Evolutionary conservation across 148 eudicot genomes (phyloP).

Genomic region (Rhododendron ferrugineum): DNA sequence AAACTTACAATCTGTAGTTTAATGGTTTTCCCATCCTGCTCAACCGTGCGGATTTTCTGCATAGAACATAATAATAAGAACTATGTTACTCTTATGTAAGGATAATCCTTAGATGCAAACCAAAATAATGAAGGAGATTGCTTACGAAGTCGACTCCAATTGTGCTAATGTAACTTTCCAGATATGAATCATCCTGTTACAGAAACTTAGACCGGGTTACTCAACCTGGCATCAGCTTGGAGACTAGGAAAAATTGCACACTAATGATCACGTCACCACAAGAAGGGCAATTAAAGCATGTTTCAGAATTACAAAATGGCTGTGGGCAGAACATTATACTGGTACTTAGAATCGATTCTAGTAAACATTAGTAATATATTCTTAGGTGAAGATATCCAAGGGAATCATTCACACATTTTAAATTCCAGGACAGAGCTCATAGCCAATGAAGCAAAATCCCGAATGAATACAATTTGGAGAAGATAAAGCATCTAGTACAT

Average conservation of each 20-base stretch:
- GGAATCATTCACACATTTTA: neutral
- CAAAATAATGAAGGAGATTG: neutral
- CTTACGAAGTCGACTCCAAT: conserved; percentile 89
- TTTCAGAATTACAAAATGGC: neutral
- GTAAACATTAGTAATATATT: neutral
- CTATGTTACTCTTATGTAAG: neutral
- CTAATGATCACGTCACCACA: neutral
- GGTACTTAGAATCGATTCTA: neutral
- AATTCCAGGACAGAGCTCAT: neutral
- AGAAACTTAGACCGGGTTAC: conserved; percentile 5
- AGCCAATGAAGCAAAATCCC: neutral
- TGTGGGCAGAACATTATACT: neutral
- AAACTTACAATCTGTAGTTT: conserved; percentile 75
- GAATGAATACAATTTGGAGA: neutral
- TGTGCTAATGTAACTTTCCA: conserved; percentile 88
- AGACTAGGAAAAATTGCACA: neutral
- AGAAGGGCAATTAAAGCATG: neutral
- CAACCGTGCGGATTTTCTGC: conserved; percentile 78
- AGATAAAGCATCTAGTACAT: neutral
- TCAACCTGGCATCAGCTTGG: neutral
- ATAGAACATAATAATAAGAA: conserved; percentile 1
- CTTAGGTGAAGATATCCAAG: neutral
- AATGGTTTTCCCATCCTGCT: conserved; percentile 73
- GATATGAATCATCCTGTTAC: conserved; percentile 75
- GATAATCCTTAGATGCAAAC: neutral